Evolutionary conservation across 805 yeast genomes (phyloP).

Genomic region (Cyberlindnera lachancei): DNA sequence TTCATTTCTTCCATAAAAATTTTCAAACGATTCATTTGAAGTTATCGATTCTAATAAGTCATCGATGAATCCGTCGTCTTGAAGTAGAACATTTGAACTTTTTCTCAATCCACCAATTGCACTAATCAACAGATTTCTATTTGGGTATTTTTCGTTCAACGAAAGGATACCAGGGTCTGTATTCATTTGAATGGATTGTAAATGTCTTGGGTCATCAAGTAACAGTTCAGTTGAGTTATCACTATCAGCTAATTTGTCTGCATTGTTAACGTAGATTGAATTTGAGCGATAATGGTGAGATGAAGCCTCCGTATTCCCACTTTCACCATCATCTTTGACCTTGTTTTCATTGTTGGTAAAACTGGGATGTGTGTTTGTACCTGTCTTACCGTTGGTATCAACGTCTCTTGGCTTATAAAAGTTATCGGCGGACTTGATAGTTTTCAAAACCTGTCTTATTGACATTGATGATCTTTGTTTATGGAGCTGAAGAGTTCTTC

Average conservation of each 20-base stretch:
- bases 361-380: constrained; percentile 7
- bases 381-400: constrained; percentile 4
- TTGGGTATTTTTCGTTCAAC: constrained; percentile 3
- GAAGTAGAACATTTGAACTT: constrained; percentile 24
- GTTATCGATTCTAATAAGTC: constrained; percentile 10
- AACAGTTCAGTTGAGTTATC: constrained; percentile 7
- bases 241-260: constrained; percentile 11
- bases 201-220: constrained; percentile 31
- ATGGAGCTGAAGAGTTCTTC: constrained; percentile 12
- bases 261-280: constrained; percentile 18
- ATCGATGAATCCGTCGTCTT: constrained; percentile 7
- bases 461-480: constrained; percentile 17
- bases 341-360: no score
- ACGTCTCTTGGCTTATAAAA: constrained; percentile 1
- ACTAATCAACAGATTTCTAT: constrained; percentile 27
- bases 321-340: no score
- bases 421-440: constrained; percentile 3
- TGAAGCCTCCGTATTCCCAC: no score
- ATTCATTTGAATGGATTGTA: constrained; percentile 26
- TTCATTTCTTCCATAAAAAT: constrained; percentile 6
- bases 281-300: no score
- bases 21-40: constrained; percentile 8
- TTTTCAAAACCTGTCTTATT: constrained; percentile 16
- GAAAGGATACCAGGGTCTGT: constrained; percentile 32
- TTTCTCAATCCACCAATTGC: constrained; percentile 38